Percentiles rank a stretch among this genome's conserved stretches.
These are phyloP conservation scores for Globisporangium orthogonon DNA, from an alignment of 352 stramenopile species.

Conservation along the genomic window DNA sequence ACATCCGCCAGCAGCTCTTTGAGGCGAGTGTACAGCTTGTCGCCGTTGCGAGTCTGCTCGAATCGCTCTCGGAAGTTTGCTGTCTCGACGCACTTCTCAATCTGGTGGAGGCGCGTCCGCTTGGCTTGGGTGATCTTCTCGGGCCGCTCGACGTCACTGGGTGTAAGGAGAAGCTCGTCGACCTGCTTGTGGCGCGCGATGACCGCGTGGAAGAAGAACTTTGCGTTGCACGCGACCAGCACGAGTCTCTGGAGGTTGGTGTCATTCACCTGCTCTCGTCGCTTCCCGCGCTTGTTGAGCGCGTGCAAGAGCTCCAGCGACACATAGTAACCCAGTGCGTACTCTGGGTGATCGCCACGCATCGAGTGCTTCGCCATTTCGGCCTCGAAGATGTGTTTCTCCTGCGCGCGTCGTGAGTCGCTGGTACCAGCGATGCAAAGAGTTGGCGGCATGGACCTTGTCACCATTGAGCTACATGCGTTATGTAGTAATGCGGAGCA, in stretches of 20 bases:
- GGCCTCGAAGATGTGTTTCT: neutral
- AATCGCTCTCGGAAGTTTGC: neutral
- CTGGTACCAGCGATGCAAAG: neutral
- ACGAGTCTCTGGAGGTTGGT: neutral
- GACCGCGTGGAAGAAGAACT: slow-evolving; percentile 5
- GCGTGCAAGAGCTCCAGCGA: neutral
- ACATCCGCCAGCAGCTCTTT: neutral
- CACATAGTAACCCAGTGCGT: slow-evolving; percentile 7
- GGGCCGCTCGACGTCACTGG: neutral
- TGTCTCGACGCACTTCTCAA: neutral
- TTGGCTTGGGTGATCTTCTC: neutral
- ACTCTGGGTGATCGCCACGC: neutral
- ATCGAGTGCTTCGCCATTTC: neutral
- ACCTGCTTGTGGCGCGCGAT: neutral
- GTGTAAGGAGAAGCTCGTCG: neutral
- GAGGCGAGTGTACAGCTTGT: neutral
- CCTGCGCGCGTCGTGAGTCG: neutral
- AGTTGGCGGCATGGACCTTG: neutral
- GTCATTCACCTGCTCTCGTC: neutral
- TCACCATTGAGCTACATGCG: neutral
- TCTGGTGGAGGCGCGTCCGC: slow-evolving; percentile 1
- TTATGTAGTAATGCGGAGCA: neutral
- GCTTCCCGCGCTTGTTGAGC: neutral
- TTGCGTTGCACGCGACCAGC: neutral
- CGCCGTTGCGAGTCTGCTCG: neutral